Conservation (phyloP, 768 basidiomycete species). For the Leccinum incarnatum region DNA sequence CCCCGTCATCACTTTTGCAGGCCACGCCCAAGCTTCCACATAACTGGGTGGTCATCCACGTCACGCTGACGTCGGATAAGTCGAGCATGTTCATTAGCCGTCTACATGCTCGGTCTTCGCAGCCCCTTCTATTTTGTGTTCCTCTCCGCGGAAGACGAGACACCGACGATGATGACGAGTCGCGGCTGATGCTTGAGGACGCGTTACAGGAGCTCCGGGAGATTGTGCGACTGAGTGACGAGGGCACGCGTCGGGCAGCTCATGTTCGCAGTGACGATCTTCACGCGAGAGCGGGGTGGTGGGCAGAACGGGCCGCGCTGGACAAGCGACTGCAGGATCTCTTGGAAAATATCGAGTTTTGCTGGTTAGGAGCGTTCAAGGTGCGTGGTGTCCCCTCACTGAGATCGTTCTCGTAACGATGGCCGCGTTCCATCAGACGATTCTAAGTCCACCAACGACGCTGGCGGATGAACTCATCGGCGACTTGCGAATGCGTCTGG, state of each 20-base stretch:
- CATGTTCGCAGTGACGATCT: slow-evolving; percentile 66
- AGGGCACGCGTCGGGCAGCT: slow-evolving; percentile 68
- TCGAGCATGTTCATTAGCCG: slow-evolving; percentile 82
- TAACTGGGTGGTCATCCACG: slow-evolving; percentile 82
- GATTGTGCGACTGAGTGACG: slow-evolving; percentile 78
- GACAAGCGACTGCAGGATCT: slow-evolving; percentile 74
- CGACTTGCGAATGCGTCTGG: slow-evolving; percentile 64
- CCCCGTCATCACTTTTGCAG: slow-evolving; percentile 37
- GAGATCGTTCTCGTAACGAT: neutral
- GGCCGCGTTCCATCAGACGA: slow-evolving; percentile 41
- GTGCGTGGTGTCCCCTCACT: slow-evolving; percentile 39
- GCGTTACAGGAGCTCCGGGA: slow-evolving; percentile 72
- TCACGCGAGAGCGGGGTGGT: slow-evolving; percentile 75
- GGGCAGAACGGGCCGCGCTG: slow-evolving; percentile 74
- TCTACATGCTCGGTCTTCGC: slow-evolving; percentile 51
- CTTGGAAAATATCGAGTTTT: slow-evolving; percentile 85
- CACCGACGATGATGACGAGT: slow-evolving; percentile 66
- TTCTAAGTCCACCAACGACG: slow-evolving; percentile 49
- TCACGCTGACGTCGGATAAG: slow-evolving; percentile 80
- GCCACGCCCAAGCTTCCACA: slow-evolving; percentile 53
- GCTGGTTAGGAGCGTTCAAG: slow-evolving; percentile 98
- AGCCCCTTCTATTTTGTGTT: slow-evolving; percentile 81
- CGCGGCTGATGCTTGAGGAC: slow-evolving; percentile 70
- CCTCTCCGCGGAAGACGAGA: slow-evolving; percentile 85
- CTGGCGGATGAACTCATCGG: slow-evolving; percentile 45